Conservation (phyloP, 2,329 filamentous ascomycete genomes). For the Phialemoniopsis sp. region DNA sequence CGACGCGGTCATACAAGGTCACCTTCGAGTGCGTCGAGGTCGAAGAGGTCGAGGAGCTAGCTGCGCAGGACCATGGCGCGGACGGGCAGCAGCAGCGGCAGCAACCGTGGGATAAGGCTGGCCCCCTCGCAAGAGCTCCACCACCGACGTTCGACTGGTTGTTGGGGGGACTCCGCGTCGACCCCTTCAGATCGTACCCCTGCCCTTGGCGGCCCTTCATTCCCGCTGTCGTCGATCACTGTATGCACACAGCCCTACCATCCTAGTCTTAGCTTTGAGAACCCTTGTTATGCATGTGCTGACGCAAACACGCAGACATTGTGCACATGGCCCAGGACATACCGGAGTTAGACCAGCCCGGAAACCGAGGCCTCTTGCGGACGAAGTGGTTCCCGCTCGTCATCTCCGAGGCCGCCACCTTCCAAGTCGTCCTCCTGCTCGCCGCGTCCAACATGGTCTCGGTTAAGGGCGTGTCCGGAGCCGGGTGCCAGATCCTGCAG, state of each 20-base stretch:
- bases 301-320: constrained; percentile 10
- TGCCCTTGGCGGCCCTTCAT: constrained; percentile 12
- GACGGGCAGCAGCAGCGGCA: too few species aligned
- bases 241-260: constrained; percentile 8
- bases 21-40: too few species aligned
- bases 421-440: constrained; percentile 20
- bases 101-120: too few species aligned
- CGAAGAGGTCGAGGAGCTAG: too few species aligned
- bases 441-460: constrained; percentile 18
- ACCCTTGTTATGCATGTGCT: constrained; percentile 1
- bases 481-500: constrained; percentile 25
- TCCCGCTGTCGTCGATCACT: constrained; percentile 17
- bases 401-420: constrained; percentile 14
- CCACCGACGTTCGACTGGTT: too few species aligned
- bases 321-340: constrained; percentile 23
- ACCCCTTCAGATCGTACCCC: constrained; percentile 32
- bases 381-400: constrained; percentile 21
- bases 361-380: constrained; percentile 17
- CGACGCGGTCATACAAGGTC: too few species aligned
- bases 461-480: constrained; percentile 6
- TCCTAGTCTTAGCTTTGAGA: background rate
- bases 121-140: too few species aligned
- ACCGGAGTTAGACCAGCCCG: constrained; percentile 18
- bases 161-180: constrained; percentile 8
- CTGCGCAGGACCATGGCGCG: too few species aligned